Base-by-base conservation (phyloP, 2,329 filamentous ascomycete genomes). In the Xylariaceae sp. region DNA sequence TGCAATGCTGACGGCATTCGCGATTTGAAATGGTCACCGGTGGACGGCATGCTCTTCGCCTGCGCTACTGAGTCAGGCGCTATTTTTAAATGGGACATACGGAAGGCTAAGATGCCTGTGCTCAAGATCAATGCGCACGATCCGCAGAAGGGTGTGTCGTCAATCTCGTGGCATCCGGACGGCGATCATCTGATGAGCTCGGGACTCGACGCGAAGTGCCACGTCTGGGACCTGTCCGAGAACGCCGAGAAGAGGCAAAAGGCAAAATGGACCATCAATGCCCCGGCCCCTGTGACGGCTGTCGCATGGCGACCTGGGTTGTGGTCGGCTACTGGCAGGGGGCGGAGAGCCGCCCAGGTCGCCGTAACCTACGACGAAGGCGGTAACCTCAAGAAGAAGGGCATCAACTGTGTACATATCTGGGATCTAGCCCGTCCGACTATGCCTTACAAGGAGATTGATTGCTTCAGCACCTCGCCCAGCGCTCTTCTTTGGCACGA, bases 341-440 rank as follows among this genome's bases (percentile, higher is more conserved):
- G 71, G 3, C 69, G 71, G 32, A 68, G 78, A 31, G 73, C 74
- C 2, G 78, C 78, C 1, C 77, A 83, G 52, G 65, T 83, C 9
- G 76, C 77, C 2, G 72, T 82, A 2, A 68, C 75, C 1, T 81
- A 83, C 52, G 73, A 81, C 42, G 76, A 78, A 48, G 53, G 56
- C n/a, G 66, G 65, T 29, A 70, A 70, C 49, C 59, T 68, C 30
- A 72, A 70, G 40, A 67, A 70, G 7, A 71, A 72, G 37, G 77
- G 76, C 29, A 73, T 75, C 30, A 74, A 69, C 18, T 66, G 70
- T 0, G 76, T 83, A 11, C 78, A 84, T 40, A 67, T 84, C 14
- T 85, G 79, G 78, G 81, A 85, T 53, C 61, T 85, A n/a, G 79
- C 77, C 5, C 68, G 81, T 21, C 77, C 80, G 1, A 75, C 77